Percentiles rank a stretch among this genome's conserved stretches.
These are phyloP conservation scores for Coelastrella sp. DNA, from an alignment of 139 green algal species.

Conservation along the genomic window DNA sequence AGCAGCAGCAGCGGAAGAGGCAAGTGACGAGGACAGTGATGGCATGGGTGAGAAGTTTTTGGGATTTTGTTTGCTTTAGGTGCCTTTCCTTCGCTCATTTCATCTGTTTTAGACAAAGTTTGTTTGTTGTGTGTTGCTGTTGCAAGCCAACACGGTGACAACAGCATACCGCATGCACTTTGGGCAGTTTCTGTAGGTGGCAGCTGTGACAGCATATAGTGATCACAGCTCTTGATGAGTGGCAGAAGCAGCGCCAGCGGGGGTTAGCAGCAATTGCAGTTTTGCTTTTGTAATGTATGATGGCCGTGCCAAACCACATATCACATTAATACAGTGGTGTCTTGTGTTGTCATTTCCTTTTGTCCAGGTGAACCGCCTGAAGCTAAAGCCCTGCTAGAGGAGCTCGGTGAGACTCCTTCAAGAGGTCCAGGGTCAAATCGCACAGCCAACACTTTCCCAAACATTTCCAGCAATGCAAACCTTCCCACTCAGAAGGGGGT, in stretches of 20 bases:
- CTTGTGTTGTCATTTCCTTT: not conserved
- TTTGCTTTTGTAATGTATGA: too few species aligned
- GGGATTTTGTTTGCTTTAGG: too few species aligned
- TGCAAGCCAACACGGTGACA: not conserved
- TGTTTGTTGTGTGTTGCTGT: not conserved
- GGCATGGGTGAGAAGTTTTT: constrained; percentile 25
- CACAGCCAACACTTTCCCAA: too few species aligned
- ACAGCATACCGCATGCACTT: too few species aligned
- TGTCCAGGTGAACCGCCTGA: constrained; percentile 32
- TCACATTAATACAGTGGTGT: not conserved
- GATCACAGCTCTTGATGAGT: too few species aligned
- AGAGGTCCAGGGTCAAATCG: too few species aligned
- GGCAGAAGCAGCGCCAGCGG: too few species aligned
- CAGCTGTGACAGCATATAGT: too few species aligned
- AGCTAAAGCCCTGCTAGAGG: constrained; percentile 38
- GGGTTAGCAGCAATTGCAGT: too few species aligned
- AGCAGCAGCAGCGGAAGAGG: constrained; percentile 30
- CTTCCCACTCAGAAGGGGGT: not conserved
- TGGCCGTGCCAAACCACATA: not conserved
- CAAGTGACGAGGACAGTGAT: constrained; percentile 39
- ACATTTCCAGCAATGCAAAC: not conserved
- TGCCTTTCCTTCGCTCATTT: not conserved
- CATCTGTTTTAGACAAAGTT: not conserved
- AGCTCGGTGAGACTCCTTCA: constrained; percentile 14
- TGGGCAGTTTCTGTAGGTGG: too few species aligned